Percentiles rank a stretch among this genome's conserved stretches.
Conservation (phyloP, 2,329 filamentous ascomycete species). For the Corinectria fuckeliana region DNA sequence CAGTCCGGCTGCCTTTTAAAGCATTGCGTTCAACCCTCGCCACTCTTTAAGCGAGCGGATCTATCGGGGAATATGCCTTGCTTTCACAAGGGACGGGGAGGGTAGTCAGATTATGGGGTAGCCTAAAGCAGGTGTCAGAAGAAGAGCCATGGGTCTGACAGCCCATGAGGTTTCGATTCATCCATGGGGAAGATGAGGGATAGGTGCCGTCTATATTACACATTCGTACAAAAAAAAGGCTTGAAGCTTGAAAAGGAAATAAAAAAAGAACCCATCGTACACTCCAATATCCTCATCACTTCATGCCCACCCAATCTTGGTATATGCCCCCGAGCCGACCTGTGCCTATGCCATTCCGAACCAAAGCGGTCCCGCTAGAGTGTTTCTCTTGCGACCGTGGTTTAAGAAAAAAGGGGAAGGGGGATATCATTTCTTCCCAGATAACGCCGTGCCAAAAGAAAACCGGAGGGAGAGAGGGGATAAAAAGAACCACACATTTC, state of each 20-base stretch:
- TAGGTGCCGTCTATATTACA: constrained; percentile 33
- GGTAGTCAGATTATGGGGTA: neutral
- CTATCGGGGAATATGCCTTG: neutral
- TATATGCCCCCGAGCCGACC: constrained; percentile 7
- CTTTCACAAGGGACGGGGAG: neutral
- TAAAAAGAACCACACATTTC: constrained; percentile 9
- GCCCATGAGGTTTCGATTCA: constrained; percentile 10
- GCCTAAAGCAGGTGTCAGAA: neutral
- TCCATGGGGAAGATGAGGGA: constrained; percentile 14
- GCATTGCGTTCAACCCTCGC: neutral
- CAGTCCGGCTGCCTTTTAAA: neutral
- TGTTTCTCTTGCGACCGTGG: neutral
- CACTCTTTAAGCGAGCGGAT: neutral
- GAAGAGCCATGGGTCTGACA: neutral
- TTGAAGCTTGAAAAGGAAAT: neutral
- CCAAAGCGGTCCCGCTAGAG: neutral
- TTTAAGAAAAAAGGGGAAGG: constrained; percentile 28
- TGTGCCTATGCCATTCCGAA: constrained; percentile 2
- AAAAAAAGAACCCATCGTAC: neutral
- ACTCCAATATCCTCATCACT: neutral
- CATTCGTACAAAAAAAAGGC: constrained; percentile 24
- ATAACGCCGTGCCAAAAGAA: constrained; percentile 34
- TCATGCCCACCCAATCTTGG: constrained; percentile 6
- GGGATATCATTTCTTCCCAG: constrained; percentile 40
- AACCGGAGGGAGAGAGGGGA: neutral